phyloP scores from a whole-genome alignment of 2,329 filamentous ascomycete species.

The Aspergillus pseudoterreus region DNA sequence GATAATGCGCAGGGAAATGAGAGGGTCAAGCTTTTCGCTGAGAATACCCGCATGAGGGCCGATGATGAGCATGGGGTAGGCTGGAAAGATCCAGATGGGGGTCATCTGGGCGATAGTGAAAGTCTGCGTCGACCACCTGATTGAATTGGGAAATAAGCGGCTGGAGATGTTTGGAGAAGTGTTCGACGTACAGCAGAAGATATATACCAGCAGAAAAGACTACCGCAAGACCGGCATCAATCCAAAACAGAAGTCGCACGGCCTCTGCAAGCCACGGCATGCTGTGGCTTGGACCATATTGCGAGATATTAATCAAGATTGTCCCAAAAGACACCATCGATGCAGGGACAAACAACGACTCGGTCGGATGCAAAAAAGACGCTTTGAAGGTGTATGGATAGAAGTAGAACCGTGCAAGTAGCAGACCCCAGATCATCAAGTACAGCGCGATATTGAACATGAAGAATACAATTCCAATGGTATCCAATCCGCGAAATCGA shows the following conservation, averaged over 20 bases:
- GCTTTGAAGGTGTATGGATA: slow-evolving; percentile 67
- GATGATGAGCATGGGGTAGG: slow-evolving; percentile 74
- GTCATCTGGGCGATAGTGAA: slow-evolving; percentile 81
- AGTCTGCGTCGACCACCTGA: slow-evolving; percentile 60
- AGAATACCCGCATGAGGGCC: slow-evolving; percentile 67
- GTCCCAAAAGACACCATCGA: slow-evolving; percentile 67
- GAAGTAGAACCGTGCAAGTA: slow-evolving; percentile 65
- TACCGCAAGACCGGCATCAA: slow-evolving; percentile 66
- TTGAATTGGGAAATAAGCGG: slow-evolving; percentile 7
- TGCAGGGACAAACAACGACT: slow-evolving; percentile 73
- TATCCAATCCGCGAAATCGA: slow-evolving; percentile 53
- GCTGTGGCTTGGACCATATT: slow-evolving; percentile 65
- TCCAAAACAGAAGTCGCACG: slow-evolving; percentile 70
- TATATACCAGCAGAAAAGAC: slow-evolving; percentile 68
- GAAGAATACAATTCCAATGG: slow-evolving; percentile 59
- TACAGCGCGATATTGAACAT: slow-evolving; percentile 63
- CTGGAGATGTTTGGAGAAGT: neutral
- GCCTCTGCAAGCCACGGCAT: slow-evolving; percentile 59
- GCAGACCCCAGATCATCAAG: slow-evolving; percentile 58
- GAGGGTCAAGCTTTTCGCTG: slow-evolving; percentile 44
- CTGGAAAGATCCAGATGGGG: slow-evolving; percentile 82
- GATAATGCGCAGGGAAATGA: slow-evolving; percentile 51
- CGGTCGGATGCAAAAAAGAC: slow-evolving; percentile 72
- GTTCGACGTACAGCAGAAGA: slow-evolving; percentile 58
- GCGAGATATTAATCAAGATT: slow-evolving; percentile 71